phyloP scores from a whole-genome alignment of 164 flowering plant genomes.

The Liquidambar formosana region DNA sequence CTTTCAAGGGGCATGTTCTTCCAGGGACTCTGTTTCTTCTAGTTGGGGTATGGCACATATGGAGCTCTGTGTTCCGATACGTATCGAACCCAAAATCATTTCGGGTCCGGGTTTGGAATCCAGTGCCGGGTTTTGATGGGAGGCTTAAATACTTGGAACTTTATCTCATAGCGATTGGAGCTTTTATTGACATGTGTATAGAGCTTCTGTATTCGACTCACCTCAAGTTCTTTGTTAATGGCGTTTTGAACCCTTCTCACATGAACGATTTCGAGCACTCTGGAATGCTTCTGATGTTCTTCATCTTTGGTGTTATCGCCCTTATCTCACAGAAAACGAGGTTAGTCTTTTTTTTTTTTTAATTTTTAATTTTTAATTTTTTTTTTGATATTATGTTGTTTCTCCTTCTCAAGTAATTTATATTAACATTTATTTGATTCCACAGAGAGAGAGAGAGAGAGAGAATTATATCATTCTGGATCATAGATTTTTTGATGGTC shows the following conservation, averaged over 20 bases:
- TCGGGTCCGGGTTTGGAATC: slow-evolving; percentile 79
- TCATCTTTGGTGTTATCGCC: slow-evolving; percentile 65
- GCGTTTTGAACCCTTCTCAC: slow-evolving; percentile 81
- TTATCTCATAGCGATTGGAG: slow-evolving; percentile 66
- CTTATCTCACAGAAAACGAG: slow-evolving; percentile 78
- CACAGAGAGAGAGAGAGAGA: too few species aligned
- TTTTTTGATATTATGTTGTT: not conserved
- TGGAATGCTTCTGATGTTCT: slow-evolving; percentile 98
- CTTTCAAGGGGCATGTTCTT: slow-evolving; percentile 85
- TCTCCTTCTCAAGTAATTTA: too few species aligned
- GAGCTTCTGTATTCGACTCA: slow-evolving; percentile 89
- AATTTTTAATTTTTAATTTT: not conserved
- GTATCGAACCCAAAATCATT: slow-evolving; percentile 60
- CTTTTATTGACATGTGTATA: slow-evolving; percentile 73
- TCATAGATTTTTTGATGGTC: too few species aligned
- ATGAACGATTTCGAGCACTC: slow-evolving; percentile 96
- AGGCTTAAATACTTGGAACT: slow-evolving; percentile 74
- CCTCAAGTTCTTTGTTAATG: slow-evolving; percentile 78
- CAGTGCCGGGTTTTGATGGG: slow-evolving; percentile 75
- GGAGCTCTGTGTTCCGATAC: slow-evolving; percentile 65
- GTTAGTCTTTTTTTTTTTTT: slow-evolving; percentile 27
- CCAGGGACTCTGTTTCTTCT: slow-evolving; percentile 84
- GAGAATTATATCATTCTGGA: too few species aligned
- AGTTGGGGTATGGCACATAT: slow-evolving; percentile 87
- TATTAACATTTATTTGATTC: too few species aligned